Evolutionary conservation across 495 filamentous ascomycete species (phyloP).

Genomic region (Monascus purpureus): DNA sequence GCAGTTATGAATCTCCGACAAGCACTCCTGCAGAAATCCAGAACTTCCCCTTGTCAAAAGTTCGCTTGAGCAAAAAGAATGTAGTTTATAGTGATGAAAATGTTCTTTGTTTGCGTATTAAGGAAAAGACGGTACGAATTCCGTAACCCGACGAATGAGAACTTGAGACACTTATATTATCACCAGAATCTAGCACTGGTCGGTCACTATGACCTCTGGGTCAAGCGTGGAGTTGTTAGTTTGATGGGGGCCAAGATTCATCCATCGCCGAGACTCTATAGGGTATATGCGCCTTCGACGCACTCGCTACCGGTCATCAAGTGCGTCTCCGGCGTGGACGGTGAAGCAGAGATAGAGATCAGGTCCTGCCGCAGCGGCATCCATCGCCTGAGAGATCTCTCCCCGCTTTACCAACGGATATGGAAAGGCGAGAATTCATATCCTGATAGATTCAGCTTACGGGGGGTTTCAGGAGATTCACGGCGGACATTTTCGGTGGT

Average conservation of each 20-base stretch:
- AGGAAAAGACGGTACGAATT: slow-evolving; percentile 26
- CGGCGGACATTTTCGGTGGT: slow-evolving; percentile 32
- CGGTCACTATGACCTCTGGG: slow-evolving; percentile 60
- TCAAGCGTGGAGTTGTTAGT: slow-evolving; percentile 49
- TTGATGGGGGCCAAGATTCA: slow-evolving; percentile 50
- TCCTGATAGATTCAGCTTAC: slow-evolving; percentile 25
- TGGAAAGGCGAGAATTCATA: slow-evolving; percentile 46
- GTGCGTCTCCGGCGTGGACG: slow-evolving; percentile 32
- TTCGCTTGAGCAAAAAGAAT: slow-evolving; percentile 23
- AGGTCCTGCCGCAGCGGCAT: slow-evolving; percentile 41
- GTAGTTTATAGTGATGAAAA: slow-evolving; percentile 27
- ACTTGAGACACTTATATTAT: neutral
- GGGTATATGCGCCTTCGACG: slow-evolving; percentile 60
- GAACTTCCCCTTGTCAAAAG: slow-evolving; percentile 30
- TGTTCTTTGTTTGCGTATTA: slow-evolving; percentile 27
- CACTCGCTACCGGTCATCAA: slow-evolving; percentile 65
- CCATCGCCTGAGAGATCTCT: slow-evolving; percentile 43
- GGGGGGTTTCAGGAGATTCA: slow-evolving; percentile 8
- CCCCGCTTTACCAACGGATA: slow-evolving; percentile 56
- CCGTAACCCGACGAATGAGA: neutral
- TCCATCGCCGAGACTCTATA: slow-evolving; percentile 34
- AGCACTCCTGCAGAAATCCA: slow-evolving; percentile 19
- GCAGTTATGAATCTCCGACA: slow-evolving; percentile 22
- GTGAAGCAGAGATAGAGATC: slow-evolving; percentile 36
- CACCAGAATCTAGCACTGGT: slow-evolving; percentile 49